phyloP scores from a whole-genome alignment of 331 rosid genomes.

The Stylosanthes scabra region DNA sequence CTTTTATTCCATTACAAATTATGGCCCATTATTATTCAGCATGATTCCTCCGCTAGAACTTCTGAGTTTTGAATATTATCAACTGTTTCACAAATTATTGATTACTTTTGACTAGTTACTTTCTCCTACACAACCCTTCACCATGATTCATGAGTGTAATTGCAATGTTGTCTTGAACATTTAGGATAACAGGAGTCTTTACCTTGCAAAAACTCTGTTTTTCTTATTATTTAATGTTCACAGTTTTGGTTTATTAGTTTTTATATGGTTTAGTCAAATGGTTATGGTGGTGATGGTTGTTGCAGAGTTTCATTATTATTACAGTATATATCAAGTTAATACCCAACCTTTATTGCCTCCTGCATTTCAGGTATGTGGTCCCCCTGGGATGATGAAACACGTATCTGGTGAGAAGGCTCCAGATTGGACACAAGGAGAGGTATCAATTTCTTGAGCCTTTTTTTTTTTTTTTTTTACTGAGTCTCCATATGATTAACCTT shows the following conservation, averaged over 20 bases:
- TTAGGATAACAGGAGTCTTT: not conserved
- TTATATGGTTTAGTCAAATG: constrained; percentile 27
- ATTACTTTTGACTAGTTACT: not conserved
- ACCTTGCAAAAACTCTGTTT: not conserved
- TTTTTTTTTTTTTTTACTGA: constrained; percentile 14
- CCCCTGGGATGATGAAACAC: constrained; percentile 94
- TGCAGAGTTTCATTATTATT: constrained; percentile 7
- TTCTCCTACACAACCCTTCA: not conserved
- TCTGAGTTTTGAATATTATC: not conserved
- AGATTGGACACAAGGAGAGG: constrained; percentile 99
- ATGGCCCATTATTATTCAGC: constrained; percentile 21
- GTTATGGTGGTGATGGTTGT: constrained; percentile 7
- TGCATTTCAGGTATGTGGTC: constrained; percentile 88
- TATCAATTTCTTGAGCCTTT: constrained; percentile 31
- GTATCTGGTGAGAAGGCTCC: constrained; percentile 89
- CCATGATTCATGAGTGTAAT: constrained; percentile 5
- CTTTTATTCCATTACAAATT: constrained; percentile 1
- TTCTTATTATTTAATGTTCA: constrained; percentile 17
- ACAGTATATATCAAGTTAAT: not conserved
- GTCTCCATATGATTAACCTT: constrained; percentile 3
- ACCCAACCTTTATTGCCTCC: constrained; percentile 18
- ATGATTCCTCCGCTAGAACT: constrained; percentile 11
- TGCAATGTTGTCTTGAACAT: not conserved
- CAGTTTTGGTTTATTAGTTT: constrained; percentile 21
- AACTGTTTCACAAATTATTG: not conserved